Evolutionary conservation across 2,329 filamentous ascomycete species (phyloP).

Genomic region (Hypoxylon sp.): DNA sequence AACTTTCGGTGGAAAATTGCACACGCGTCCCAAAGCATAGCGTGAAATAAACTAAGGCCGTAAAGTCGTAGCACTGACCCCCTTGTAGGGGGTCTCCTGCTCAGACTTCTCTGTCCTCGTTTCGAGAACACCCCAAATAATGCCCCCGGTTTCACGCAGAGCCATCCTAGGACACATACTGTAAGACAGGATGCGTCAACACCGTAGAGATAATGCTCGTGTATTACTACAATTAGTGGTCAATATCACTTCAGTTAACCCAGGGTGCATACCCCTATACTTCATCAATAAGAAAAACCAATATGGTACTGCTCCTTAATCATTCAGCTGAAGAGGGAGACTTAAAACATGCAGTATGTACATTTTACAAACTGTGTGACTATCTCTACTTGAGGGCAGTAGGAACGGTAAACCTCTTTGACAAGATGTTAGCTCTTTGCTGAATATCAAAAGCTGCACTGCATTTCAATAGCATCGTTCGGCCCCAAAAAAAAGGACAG

Average conservation of each 20-base stretch:
- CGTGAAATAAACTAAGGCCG: neutral
- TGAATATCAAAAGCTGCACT: too few species aligned
- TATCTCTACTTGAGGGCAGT: too few species aligned
- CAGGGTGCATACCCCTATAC: too few species aligned
- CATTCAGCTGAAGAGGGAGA: neutral
- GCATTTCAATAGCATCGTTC: too few species aligned
- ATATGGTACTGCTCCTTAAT: too few species aligned
- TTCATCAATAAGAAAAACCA: neutral
- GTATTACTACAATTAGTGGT: neutral
- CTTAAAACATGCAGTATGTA: neutral
- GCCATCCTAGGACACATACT: neutral
- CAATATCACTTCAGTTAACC: neutral
- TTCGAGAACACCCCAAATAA: conserved; percentile 1
- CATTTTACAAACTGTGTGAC: too few species aligned
- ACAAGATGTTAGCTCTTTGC: too few species aligned
- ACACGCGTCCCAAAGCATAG: neutral
- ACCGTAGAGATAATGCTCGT: neutral
- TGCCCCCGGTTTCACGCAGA: conserved; percentile 8
- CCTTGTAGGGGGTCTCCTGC: neutral
- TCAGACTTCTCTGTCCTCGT: neutral
- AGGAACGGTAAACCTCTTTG: too few species aligned
- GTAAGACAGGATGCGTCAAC: neutral
- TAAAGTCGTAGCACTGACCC: neutral
- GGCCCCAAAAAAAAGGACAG: too few species aligned
- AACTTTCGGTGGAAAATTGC: neutral